Evolutionary conservation across 257 asterid species (phyloP).

Genomic region (Solanum pennellii): DNA sequence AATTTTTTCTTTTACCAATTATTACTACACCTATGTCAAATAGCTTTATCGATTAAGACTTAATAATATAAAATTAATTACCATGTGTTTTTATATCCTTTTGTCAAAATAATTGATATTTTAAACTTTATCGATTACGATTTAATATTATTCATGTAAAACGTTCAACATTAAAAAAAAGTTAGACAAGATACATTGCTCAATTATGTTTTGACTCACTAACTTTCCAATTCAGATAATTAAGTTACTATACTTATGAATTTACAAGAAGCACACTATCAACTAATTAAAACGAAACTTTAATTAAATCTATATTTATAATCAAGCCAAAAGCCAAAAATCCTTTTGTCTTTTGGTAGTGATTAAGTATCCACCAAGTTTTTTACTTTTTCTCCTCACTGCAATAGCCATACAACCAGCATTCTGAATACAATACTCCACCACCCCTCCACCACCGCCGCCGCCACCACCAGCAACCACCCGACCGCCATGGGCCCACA

Average conservation of each 20-base stretch:
- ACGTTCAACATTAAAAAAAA: background rate
- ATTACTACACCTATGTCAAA: background rate
- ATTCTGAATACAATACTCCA: constrained; percentile 78
- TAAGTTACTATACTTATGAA: background rate
- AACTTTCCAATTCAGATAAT: background rate
- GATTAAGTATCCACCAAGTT: constrained; percentile 73
- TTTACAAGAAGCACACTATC: background rate
- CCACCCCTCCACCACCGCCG: constrained; percentile 33
- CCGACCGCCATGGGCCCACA: constrained; percentile 52
- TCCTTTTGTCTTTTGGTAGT: constrained; percentile 72
- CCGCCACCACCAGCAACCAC: background rate
- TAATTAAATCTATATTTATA: background rate
- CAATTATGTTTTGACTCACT: background rate
- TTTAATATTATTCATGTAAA: background rate
- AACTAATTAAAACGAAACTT: background rate
- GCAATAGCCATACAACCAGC: constrained; percentile 83
- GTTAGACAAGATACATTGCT: background rate
- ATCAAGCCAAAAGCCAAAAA: constrained; percentile 89
- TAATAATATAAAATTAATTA: background rate
- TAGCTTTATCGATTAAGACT: background rate
- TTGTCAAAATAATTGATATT: background rate
- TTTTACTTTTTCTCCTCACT: constrained; percentile 74
- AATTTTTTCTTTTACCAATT: background rate
- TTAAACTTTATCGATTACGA: background rate
- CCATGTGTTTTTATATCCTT: background rate